Percentiles rank a stretch among this genome's conserved stretches.
Conservation (phyloP, 1,139 yeast genomes). For the Debaryomycetaceae sp. region DNA sequence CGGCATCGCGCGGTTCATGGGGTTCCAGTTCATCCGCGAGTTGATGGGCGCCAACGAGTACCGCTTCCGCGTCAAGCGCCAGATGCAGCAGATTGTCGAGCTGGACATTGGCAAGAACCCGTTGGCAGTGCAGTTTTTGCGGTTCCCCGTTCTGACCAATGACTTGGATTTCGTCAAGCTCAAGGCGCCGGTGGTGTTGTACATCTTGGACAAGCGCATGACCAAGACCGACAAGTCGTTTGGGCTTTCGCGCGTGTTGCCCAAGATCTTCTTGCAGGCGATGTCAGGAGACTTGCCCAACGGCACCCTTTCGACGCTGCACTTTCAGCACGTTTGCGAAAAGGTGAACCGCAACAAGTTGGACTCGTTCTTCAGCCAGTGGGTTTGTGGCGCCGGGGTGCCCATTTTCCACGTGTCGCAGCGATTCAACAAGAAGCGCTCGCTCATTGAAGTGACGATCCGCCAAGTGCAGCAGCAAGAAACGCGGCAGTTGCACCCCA, state of each 20-base stretch:
- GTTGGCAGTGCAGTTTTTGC: conserved; percentile 59
- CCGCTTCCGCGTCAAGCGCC: conserved; percentile 62
- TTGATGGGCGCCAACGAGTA: conserved; percentile 84
- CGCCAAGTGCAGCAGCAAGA: conserved; percentile 82
- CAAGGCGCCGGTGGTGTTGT: conserved; percentile 83
- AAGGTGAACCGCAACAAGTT: conserved; percentile 85
- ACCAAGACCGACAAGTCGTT: conserved; percentile 93
- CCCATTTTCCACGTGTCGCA: conserved; percentile 89
- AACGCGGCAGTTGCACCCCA: conserved; percentile 30
- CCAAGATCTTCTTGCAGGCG: conserved; percentile 86
- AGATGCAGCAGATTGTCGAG: conserved; percentile 62
- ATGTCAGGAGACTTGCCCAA: conserved; percentile 90
- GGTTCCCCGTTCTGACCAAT: conserved; percentile 61
- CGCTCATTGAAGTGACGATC: conserved; percentile 91
- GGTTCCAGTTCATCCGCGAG: conserved; percentile 60
- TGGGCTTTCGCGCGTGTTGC: conserved; percentile 87
- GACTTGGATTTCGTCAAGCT: conserved; percentile 63
- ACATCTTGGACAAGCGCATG: conserved; percentile 85
- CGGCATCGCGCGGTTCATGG: conserved; percentile 85
- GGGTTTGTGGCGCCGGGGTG: conserved; percentile 89
- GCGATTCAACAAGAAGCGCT: conserved; percentile 86
- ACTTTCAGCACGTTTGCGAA: conserved; percentile 90
- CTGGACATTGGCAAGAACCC: conserved; percentile 72
- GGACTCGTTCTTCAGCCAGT: conserved; percentile 82
- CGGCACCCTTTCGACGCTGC: conserved; percentile 74